phyloP scores from a whole-genome alignment of 2,329 filamentous ascomycete species.

The Botryotinia convoluta region DNA sequence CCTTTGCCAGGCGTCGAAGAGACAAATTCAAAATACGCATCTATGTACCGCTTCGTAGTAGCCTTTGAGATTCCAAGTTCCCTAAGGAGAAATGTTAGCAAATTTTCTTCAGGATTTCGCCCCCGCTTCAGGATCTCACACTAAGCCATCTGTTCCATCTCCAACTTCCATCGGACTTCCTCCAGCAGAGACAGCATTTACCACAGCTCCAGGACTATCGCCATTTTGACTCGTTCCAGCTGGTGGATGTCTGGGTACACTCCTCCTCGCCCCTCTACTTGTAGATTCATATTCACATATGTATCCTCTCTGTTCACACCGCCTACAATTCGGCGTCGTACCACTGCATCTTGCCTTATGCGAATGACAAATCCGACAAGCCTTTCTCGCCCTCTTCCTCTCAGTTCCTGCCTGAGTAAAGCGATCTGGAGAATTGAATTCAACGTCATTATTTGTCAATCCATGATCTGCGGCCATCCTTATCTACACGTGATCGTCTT shows the following conservation, averaged over 20 bases:
- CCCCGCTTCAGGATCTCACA: not conserved
- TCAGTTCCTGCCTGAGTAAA: constrained; percentile 18
- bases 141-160: constrained; percentile 1
- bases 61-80: constrained; percentile 9
- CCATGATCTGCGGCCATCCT: constrained; percentile 3
- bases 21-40: constrained; percentile 20
- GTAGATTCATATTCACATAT: constrained; percentile 19
- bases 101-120: not conserved
- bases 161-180: constrained; percentile 15
- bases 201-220: constrained; percentile 2
- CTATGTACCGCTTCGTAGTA: constrained; percentile 18
- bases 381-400: constrained; percentile 14
- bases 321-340: constrained; percentile 15
- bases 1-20: constrained; percentile 20
- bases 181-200: constrained; percentile 5
- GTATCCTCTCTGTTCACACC: constrained; percentile 19
- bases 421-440: constrained; percentile 20
- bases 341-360: constrained; percentile 19
- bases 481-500: constrained; percentile 18
- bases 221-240: constrained; percentile 5
- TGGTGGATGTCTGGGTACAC: constrained; percentile 13
- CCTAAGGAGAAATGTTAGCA: not conserved
- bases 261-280: constrained; percentile 11
- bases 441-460: constrained; percentile 11
- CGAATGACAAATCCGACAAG: constrained; percentile 19